These are phyloP conservation scores for Trametes versicolor DNA, from an alignment of 1,284 basidiomycete species.

Conservation along the genomic window DNA sequence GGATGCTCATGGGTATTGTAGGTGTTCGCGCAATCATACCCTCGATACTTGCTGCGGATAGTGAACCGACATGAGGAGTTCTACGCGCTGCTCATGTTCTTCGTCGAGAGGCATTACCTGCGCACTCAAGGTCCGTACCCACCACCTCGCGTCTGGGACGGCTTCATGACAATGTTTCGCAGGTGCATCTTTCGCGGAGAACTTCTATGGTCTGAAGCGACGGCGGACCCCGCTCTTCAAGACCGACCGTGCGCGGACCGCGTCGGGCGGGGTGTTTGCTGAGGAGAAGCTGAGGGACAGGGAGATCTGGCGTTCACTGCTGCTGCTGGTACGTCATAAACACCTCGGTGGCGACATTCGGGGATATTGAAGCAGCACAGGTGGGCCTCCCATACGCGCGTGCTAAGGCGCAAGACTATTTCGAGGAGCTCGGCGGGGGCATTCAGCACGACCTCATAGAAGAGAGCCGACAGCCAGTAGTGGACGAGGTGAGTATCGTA, in stretches of 20 bases:
- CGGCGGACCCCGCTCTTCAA: conserved; percentile 77
- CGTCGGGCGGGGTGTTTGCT: conserved; percentile 69
- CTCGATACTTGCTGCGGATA: conserved; percentile 90
- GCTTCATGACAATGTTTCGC: background rate
- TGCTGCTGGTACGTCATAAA: conserved; percentile 72
- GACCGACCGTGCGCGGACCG: conserved; percentile 69
- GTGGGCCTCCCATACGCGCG: conserved; percentile 91
- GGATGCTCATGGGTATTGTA: conserved; percentile 43
- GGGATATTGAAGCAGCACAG: conserved; percentile 49
- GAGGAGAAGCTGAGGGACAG: conserved; percentile 69
- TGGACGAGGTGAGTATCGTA: conserved; percentile 56
- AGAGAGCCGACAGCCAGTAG: conserved; percentile 58
- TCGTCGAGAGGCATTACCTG: conserved; percentile 93
- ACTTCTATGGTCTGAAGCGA: conserved; percentile 92
- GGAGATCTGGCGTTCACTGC: conserved; percentile 79
- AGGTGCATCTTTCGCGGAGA: conserved; percentile 93
- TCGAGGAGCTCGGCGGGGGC: conserved; percentile 90
- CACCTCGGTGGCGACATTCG: background rate
- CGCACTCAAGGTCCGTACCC: conserved; percentile 73
- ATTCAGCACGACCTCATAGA: conserved; percentile 72
- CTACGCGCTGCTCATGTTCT: conserved; percentile 88
- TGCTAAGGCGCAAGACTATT: conserved; percentile 91
- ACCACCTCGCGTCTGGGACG: background rate
- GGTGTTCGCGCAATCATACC: conserved; percentile 97
- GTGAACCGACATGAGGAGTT: conserved; percentile 98